Conservation (phyloP, 441 rosid genomes). For the Corymbia citriodora region DNA sequence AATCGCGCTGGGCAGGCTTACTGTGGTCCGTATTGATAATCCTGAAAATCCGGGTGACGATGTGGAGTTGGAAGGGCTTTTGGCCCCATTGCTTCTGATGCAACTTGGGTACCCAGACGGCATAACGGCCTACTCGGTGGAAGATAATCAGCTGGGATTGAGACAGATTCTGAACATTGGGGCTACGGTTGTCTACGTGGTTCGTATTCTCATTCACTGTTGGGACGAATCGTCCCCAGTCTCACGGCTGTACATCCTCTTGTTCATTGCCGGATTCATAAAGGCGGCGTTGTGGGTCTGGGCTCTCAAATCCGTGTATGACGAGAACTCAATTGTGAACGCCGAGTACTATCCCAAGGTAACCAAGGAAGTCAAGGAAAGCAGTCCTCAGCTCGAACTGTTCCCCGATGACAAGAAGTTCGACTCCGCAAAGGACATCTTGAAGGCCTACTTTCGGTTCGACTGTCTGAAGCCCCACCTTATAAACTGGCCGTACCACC, state of each 20-base stretch:
- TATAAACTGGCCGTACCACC: background rate
- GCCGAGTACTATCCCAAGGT: background rate
- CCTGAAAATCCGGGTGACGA: background rate
- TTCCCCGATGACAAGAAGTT: background rate
- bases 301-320: background rate
- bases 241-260: background rate
- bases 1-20: background rate
- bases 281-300: background rate
- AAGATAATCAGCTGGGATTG: background rate
- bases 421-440: background rate
- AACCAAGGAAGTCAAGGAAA: background rate
- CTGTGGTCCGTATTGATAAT: background rate
- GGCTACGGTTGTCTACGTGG: background rate
- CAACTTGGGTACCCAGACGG: background rate
- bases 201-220: background rate
- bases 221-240: background rate
- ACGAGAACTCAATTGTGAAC: background rate
- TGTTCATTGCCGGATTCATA: background rate
- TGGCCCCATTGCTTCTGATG: background rate
- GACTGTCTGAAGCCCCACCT: background rate
- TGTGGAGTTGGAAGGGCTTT: background rate
- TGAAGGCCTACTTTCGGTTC: background rate
- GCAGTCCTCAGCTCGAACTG: background rate
- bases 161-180: background rate
- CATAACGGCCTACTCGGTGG: background rate